These are phyloP conservation scores for Basipetospora sp. DNA, from an alignment of 2,329 filamentous ascomycete genomes.

Conservation along the genomic window DNA sequence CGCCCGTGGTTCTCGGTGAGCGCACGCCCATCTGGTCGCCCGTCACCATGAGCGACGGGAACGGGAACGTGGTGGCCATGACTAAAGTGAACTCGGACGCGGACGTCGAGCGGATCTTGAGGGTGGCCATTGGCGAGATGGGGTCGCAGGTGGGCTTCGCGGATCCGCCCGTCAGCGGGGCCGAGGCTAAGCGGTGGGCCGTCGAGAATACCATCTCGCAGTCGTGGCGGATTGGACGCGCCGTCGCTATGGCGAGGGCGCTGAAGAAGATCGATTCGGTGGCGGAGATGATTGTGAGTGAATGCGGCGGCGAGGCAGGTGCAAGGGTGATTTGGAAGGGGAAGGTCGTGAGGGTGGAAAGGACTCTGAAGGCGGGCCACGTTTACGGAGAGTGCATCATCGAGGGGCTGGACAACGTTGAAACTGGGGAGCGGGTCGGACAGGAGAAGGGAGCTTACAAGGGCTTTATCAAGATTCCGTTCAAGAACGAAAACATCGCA, in stretches of 20 bases:
- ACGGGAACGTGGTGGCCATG: conserved; percentile 36
- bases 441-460: background rate
- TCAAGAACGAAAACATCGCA: conserved; percentile 63
- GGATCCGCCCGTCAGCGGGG: conserved; percentile 32
- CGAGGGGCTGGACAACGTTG: conserved; percentile 2
- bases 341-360: conserved; percentile 47
- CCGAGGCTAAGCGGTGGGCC: conserved; percentile 34
- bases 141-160: conserved; percentile 36
- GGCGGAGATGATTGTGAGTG: conserved; percentile 42
- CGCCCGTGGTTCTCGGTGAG: conserved; percentile 36
- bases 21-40: conserved; percentile 27
- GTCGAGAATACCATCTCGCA: conserved; percentile 38
- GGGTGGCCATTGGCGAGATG: conserved; percentile 39
- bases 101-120: conserved; percentile 33
- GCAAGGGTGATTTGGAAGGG: conserved; percentile 47
- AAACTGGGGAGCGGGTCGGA: conserved; percentile 27
- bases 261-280: conserved; percentile 33
- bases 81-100: conserved; percentile 30
- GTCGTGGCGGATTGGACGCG: conserved; percentile 45
- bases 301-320: conserved; percentile 37
- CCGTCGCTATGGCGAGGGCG: conserved; percentile 4
- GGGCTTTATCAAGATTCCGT: conserved; percentile 43
- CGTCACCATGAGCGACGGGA: conserved; percentile 35
- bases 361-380: conserved; percentile 40
- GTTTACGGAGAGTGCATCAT: conserved; percentile 46